Evolutionary conservation across 768 basidiomycete species (phyloP).

Genomic region (Ramaria sp.): DNA sequence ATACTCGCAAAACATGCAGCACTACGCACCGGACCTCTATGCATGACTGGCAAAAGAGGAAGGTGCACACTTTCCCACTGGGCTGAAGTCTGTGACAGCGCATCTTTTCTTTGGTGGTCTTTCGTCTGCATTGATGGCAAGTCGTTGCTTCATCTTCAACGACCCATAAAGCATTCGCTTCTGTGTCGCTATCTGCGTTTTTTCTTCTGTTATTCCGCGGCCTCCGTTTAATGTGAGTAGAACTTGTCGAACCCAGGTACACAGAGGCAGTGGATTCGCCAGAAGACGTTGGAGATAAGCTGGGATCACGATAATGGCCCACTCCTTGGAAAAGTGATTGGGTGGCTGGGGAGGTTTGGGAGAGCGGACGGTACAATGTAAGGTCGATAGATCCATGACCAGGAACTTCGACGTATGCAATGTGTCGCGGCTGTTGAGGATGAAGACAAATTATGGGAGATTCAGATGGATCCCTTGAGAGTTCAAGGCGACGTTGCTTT

Average conservation of each 20-base stretch:
- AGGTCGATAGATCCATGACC: not conserved
- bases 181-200: not conserved
- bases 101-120: not conserved
- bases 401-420: not conserved
- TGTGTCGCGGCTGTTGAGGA: not conserved
- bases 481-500: not conserved
- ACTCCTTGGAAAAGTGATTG: too few species aligned
- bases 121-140: slow-evolving; percentile 7
- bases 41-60: not conserved
- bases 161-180: not conserved
- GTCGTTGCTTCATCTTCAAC: not conserved
- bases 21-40: slow-evolving; percentile 1
- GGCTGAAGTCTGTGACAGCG: not conserved
- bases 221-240: not conserved
- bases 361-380: not conserved
- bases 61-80: not conserved
- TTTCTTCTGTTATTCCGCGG: not conserved
- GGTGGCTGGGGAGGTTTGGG: not conserved
- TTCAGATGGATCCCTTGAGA: not conserved
- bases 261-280: not conserved
- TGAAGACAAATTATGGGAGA: not conserved
- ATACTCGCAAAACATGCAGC: not conserved
- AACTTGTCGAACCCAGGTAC: not conserved
- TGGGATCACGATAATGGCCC: not conserved
- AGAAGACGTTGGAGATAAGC: not conserved